Conservation (phyloP, 2,329 filamentous ascomycete species). For the Aciculosporium take region DNA sequence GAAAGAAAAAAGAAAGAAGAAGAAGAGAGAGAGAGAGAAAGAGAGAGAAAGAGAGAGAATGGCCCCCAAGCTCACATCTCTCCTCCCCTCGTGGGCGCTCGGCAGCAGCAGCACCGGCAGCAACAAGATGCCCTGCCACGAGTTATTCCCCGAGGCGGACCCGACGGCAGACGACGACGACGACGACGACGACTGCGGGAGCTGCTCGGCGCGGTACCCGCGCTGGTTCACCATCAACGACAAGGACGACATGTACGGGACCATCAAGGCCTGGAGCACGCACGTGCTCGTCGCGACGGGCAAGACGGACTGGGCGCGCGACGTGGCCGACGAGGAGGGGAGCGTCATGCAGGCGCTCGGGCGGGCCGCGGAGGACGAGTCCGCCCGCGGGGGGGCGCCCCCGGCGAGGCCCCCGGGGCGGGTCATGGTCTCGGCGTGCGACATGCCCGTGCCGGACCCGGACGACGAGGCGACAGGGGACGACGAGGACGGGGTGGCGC, state of each 20-base stretch:
- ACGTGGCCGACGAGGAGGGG: slow-evolving; percentile 77
- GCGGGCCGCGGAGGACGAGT: slow-evolving; percentile 34
- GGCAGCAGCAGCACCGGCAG: slow-evolving; percentile 12
- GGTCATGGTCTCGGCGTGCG: slow-evolving; percentile 82
- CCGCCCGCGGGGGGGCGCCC: too few species aligned
- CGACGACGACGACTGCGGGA: slow-evolving; percentile 74
- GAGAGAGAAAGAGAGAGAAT: slow-evolving; percentile 40
- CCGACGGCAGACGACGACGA: slow-evolving; percentile 74
- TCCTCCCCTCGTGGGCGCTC: slow-evolving; percentile 19
- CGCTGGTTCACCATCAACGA: slow-evolving; percentile 58
- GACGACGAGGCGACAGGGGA: background rate
- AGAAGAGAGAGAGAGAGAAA: slow-evolving; percentile 44
- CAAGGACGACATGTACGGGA: slow-evolving; percentile 66
- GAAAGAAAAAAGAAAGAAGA: slow-evolving; percentile 41
- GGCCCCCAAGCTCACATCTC: slow-evolving; percentile 24
- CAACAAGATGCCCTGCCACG: slow-evolving; percentile 17
- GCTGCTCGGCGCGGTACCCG: slow-evolving; percentile 68
- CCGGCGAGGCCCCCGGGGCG: slow-evolving; percentile 57
- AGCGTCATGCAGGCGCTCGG: slow-evolving; percentile 68
- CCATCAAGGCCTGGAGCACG: slow-evolving; percentile 75
- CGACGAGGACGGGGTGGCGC: slow-evolving; percentile 23
- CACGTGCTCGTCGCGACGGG: slow-evolving; percentile 90
- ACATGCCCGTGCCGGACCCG: slow-evolving; percentile 65
- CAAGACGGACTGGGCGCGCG: slow-evolving; percentile 85
- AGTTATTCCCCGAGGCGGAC: slow-evolving; percentile 61